Percentiles rank a stretch among this genome's conserved stretches.
These are phyloP conservation scores for Vigna nakashimae DNA, from an alignment of 306 rosid species.

Conservation along the genomic window DNA sequence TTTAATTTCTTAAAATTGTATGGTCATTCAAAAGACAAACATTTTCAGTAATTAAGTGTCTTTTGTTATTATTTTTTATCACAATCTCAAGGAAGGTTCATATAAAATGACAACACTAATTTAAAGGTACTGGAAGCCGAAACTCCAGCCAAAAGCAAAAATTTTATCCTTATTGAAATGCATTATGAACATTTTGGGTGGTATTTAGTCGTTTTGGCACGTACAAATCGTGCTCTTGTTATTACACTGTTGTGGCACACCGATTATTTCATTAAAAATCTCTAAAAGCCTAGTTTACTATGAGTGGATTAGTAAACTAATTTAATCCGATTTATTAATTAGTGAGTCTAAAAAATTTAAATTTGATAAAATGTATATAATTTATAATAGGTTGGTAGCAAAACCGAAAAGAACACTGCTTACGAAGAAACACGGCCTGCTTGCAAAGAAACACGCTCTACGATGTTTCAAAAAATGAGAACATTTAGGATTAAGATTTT, in stretches of 20 bases:
- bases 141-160: neutral
- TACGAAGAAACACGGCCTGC: too few species aligned
- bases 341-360: too few species aligned
- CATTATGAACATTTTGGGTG: neutral
- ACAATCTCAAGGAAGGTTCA: neutral
- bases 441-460: too few species aligned
- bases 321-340: too few species aligned
- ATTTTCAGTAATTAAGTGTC: neutral
- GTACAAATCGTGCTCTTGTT: too few species aligned
- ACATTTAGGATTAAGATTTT: too few species aligned
- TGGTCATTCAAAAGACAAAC: neutral
- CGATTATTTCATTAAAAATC: neutral
- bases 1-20: neutral
- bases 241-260: neutral
- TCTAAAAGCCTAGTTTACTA: neutral
- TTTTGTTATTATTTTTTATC: neutral
- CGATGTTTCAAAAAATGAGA: too few species aligned
- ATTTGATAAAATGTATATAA: too few species aligned
- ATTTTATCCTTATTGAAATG: neutral
- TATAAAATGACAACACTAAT: constrained; percentile 3
- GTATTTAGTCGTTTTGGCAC: neutral
- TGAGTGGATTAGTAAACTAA: too few species aligned
- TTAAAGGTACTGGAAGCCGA: neutral
- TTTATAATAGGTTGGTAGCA: too few species aligned
- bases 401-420: too few species aligned